Percentiles rank a stretch among this genome's conserved stretches.
Conservation (phyloP, 1,139 yeast species). For the Yarrowia galli region DNA sequence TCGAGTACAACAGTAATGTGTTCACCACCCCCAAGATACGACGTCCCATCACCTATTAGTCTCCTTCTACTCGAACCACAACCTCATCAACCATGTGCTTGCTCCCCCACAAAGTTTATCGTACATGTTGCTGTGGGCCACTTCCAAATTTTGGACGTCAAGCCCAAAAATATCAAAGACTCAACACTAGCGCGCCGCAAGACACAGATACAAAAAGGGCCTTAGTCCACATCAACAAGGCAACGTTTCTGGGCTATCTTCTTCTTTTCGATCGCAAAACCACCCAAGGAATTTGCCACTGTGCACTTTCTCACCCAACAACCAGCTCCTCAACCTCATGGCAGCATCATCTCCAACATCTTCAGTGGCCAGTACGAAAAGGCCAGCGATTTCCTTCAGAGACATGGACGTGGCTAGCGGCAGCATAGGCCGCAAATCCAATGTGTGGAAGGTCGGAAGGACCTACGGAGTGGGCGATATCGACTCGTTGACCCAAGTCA, state of each 20-base stretch:
- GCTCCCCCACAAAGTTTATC: slow-evolving; percentile 38
- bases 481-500: slow-evolving; percentile 39
- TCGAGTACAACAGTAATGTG: no score
- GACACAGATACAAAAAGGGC: neutral
- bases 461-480: slow-evolving; percentile 33
- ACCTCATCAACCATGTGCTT: no score
- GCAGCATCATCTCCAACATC: slow-evolving; percentile 18
- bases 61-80: no score
- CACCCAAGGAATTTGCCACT: slow-evolving; percentile 1
- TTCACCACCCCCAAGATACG: no score
- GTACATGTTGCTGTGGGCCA: slow-evolving; percentile 32
- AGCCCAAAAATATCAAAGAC: slow-evolving; percentile 10
- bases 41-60: no score
- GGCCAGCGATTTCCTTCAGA: slow-evolving; percentile 25
- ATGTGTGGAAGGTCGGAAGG: slow-evolving; percentile 32
- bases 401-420: slow-evolving; percentile 18
- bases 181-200: slow-evolving; percentile 25
- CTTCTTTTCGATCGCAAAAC: neutral
- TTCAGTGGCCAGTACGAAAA: slow-evolving; percentile 21
- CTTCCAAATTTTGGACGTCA: neutral
- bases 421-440: slow-evolving; percentile 26
- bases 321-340: no score
- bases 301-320: no score
- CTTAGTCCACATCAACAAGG: neutral
- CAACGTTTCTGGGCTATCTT: neutral